Conservation (phyloP, 257 asterid genomes). For the Solanum chmielewskii region DNA sequence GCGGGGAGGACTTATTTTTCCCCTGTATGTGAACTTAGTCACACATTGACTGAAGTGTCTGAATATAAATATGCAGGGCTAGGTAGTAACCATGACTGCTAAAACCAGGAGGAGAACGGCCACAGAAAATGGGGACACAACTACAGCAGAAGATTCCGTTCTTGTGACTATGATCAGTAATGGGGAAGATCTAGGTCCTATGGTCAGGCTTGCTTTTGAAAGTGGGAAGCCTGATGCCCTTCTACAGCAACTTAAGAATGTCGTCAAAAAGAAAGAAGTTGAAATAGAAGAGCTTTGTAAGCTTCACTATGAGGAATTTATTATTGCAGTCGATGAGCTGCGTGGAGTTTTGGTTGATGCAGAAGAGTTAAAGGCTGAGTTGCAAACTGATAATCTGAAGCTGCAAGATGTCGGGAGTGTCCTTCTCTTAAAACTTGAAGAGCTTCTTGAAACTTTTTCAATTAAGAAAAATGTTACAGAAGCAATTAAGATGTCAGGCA, state of each 20-base stretch:
- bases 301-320: constrained; percentile 88
- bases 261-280: constrained; percentile 71
- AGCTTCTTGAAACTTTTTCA: constrained; percentile 71
- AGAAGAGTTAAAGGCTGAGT: constrained; percentile 79
- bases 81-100: constrained; percentile 34
- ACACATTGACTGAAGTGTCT: neutral
- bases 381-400: constrained; percentile 67
- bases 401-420: constrained; percentile 76
- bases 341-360: constrained; percentile 95
- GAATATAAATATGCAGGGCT: neutral
- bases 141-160: constrained; percentile 55
- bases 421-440: constrained; percentile 67
- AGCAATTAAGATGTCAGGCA: constrained; percentile 75
- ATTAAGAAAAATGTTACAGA: constrained; percentile 66
- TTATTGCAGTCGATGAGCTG: constrained; percentile 84
- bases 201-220: constrained; percentile 82
- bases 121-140: constrained; percentile 58
- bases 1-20: neutral
- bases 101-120: constrained; percentile 55
- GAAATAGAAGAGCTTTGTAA: constrained; percentile 94
- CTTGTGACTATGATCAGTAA: constrained; percentile 71
- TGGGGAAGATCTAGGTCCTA: constrained; percentile 84
- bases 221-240: constrained; percentile 73
- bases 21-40: neutral
- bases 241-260: constrained; percentile 59